Evolutionary conservation across 371 early-diverging fungal genomes (phyloP).

Genomic region (Syncephalastrum racemosum): DNA sequence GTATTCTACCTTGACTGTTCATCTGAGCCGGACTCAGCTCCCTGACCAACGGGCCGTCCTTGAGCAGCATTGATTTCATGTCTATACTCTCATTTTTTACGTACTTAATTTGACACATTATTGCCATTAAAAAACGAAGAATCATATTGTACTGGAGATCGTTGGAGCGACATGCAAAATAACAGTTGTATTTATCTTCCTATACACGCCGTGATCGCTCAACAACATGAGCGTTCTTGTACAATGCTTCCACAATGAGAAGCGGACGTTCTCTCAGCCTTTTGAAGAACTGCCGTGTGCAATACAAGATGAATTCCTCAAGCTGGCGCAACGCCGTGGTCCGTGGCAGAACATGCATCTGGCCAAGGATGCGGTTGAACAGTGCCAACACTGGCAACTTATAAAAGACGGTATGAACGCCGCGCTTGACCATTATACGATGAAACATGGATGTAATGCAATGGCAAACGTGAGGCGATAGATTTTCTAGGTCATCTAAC

Average conservation of each 20-base stretch:
- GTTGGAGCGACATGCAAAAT: too few relatives aligned
- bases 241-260: constrained; percentile 55
- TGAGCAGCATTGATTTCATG: too few relatives aligned
- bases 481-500: constrained; percentile 44
- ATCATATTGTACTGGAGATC: too few relatives aligned
- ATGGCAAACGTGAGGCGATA: constrained; percentile 51
- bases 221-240: constrained; percentile 9
- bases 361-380: constrained; percentile 58
- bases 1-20: too few relatives aligned
- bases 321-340: constrained; percentile 46
- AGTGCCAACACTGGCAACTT: constrained; percentile 62
- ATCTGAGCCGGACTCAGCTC: too few relatives aligned
- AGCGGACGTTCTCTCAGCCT: constrained; percentile 53
- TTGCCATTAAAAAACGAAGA: too few relatives aligned
- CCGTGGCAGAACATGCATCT: constrained; percentile 21
- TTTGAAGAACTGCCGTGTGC: constrained; percentile 58
- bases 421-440: constrained; percentile 65
- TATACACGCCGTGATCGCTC: too few relatives aligned
- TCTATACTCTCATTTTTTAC: too few relatives aligned
- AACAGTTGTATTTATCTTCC: too few relatives aligned
- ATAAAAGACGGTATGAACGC: constrained; percentile 58
- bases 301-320: constrained; percentile 50
- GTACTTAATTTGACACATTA: too few relatives aligned
- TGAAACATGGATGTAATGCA: constrained; percentile 64
- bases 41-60: too few relatives aligned